Evolutionary conservation across 768 basidiomycete species (phyloP).

Genomic region (Paxillus rubicundulus): DNA sequence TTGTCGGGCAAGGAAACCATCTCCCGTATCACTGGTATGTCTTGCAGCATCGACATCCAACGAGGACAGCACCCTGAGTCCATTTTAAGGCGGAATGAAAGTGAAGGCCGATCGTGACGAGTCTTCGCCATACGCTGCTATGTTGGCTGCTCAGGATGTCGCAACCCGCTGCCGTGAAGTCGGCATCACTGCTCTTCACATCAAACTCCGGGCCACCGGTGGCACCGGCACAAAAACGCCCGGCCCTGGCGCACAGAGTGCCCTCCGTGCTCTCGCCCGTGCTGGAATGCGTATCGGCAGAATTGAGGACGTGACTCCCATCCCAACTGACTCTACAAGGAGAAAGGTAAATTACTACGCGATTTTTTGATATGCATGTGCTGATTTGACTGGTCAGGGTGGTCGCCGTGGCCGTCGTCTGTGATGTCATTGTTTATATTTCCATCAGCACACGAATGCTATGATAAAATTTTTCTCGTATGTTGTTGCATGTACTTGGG

Average conservation of each 20-base stretch:
- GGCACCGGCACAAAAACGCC: constrained; percentile 99
- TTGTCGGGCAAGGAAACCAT: constrained; percentile 98
- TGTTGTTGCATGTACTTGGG: constrained; percentile 35
- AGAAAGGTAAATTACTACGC: constrained; percentile 68
- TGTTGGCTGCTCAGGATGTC: constrained; percentile 98
- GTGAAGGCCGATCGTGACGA: constrained; percentile 99
- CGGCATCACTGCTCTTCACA: constrained; percentile 96
- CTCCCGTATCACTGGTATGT: constrained; percentile 91
- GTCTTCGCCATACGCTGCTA: constrained; percentile 95
- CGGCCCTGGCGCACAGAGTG: constrained; percentile 97
- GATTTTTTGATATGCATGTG: neutral
- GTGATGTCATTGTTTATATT: constrained; percentile 34
- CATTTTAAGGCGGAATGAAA: constrained; percentile 89
- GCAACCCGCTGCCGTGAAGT: constrained; percentile 96
- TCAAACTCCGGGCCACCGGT: constrained; percentile 98
- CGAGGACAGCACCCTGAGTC: neutral
- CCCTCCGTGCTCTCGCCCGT: constrained; percentile 96
- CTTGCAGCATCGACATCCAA: neutral
- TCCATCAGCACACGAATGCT: constrained; percentile 10
- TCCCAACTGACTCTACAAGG: constrained; percentile 95
- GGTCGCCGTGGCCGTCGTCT: constrained; percentile 99
- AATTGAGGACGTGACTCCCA: constrained; percentile 97
- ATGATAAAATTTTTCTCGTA: constrained; percentile 20
- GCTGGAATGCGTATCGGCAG: constrained; percentile 97
- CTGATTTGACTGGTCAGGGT: constrained; percentile 52